Evolutionary conservation across 768 basidiomycete species (phyloP).

Genomic region (Rubroboletus satanas): DNA sequence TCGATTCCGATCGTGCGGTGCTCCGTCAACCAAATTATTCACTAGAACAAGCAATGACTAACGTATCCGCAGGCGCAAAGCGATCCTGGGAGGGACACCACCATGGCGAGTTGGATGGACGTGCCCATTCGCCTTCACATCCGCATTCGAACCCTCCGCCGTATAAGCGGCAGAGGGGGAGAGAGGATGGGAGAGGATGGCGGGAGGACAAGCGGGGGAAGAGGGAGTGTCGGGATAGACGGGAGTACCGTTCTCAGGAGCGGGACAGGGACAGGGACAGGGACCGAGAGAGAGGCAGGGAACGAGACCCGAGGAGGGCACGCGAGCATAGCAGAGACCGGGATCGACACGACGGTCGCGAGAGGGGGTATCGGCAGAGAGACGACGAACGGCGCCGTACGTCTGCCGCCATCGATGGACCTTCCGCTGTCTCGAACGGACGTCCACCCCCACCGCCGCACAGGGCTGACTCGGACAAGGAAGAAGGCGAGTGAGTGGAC

Average conservation of each 20-base stretch:
- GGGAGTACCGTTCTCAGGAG: constrained; percentile 34
- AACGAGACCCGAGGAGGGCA: constrained; percentile 36
- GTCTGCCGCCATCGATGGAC: constrained; percentile 7
- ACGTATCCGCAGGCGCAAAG: constrained; percentile 80
- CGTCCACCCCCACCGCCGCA: constrained; percentile 15
- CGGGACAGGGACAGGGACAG: constrained; percentile 35
- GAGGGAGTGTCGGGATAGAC: constrained; percentile 38
- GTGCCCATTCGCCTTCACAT: constrained; percentile 13
- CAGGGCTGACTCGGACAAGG: constrained; percentile 57
- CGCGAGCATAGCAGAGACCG: constrained; percentile 28
- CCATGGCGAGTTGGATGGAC: constrained; percentile 34
- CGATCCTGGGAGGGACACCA: constrained; percentile 65
- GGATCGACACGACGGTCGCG: constrained; percentile 27
- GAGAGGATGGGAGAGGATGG: constrained; percentile 62
- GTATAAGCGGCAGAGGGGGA: constrained; percentile 53
- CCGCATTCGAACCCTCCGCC: constrained; percentile 1
- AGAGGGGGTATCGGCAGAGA: constrained; percentile 27
- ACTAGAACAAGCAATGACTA: constrained; percentile 56
- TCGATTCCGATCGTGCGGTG: constrained; percentile 67
- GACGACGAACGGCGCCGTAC: constrained; percentile 31
- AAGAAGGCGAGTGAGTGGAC: constrained; percentile 90
- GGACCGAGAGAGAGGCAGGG: constrained; percentile 34
- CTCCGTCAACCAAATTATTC: constrained; percentile 60
- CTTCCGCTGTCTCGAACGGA: constrained; percentile 18
- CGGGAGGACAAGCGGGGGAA: constrained; percentile 49